A percentile compares a stretch with the other conserved stretches of the same genome.
These are phyloP conservation scores for Eutypa lata DNA, from an alignment of 2,329 filamentous ascomycete genomes.

Conservation along the genomic window DNA sequence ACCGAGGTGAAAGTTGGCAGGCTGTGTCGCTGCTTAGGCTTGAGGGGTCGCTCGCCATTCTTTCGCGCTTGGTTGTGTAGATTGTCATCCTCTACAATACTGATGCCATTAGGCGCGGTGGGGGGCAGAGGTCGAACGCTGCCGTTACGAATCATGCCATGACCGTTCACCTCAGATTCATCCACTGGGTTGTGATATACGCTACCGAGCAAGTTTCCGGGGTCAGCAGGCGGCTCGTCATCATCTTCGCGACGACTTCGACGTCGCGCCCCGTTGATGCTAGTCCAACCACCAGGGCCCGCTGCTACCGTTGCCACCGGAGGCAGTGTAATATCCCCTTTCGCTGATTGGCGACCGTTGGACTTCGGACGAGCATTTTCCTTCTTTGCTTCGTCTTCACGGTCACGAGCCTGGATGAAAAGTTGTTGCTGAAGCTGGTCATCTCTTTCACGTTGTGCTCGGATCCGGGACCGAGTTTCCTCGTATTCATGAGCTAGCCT, in stretches of 20 bases:
- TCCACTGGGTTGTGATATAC: constrained; percentile 31
- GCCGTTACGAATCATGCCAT: constrained; percentile 18
- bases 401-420: constrained; percentile 18
- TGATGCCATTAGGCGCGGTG: constrained; percentile 8
- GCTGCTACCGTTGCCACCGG: background rate
- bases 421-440: constrained; percentile 19
- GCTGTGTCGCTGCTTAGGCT: constrained; percentile 27
- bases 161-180: constrained; percentile 20
- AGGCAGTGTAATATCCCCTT: constrained; percentile 12
- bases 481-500: constrained; percentile 21
- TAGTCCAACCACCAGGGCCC: constrained; percentile 25
- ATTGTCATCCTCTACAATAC: constrained; percentile 10
- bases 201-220: constrained; percentile 28
- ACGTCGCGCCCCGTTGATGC: constrained; percentile 25
- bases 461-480: constrained; percentile 6
- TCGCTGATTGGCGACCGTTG: constrained; percentile 8
- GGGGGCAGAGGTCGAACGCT: constrained; percentile 9
- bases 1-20: constrained; percentile 22
- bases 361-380: constrained; percentile 13
- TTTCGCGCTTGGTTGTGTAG: constrained; percentile 5
- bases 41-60: constrained; percentile 17
- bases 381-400: constrained; percentile 17
- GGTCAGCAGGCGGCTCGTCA: constrained; percentile 25
- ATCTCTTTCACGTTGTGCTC: constrained; percentile 18
- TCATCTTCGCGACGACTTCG: constrained; percentile 24